Evolutionary conservation across 441 rosid genomes (phyloP).

Genomic region (Adansonia madagascariensis): DNA sequence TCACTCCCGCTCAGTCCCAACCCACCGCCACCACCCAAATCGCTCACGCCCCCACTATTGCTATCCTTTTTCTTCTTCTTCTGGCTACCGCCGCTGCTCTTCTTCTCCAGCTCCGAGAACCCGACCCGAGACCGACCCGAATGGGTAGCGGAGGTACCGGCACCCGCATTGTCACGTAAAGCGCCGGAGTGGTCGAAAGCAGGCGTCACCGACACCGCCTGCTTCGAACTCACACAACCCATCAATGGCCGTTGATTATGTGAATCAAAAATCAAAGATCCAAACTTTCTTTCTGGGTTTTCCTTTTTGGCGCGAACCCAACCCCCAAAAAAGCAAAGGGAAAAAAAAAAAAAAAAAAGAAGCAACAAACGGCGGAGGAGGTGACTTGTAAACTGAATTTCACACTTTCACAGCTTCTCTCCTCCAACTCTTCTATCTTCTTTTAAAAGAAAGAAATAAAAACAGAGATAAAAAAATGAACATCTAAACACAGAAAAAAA

Average conservation of each 20-base stretch:
- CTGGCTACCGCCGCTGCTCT: conserved; percentile 35
- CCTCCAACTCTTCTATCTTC: not conserved
- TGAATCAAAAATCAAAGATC: conserved; percentile 1
- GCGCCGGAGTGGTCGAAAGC: conserved; percentile 71
- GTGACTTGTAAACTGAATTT: conserved; percentile 1
- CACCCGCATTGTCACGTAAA: conserved; percentile 40
- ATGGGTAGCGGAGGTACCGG: conserved; percentile 31
- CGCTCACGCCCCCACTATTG: conserved; percentile 28
- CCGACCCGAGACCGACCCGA: conserved; percentile 35
- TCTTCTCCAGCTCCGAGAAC: conserved; percentile 38
- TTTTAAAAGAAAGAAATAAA: not conserved
- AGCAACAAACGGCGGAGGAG: conserved; percentile 11
- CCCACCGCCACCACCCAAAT: conserved; percentile 27
- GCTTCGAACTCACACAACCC: conserved; percentile 98
- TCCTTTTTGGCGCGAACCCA: conserved; percentile 17
- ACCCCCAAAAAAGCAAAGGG: not conserved
- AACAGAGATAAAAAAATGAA: not conserved
- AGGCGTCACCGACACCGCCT: conserved; percentile 85
- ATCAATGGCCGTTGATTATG: conserved; percentile 36
- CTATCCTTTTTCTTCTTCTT: conserved; percentile 27
- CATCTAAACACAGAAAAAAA: not conserved
- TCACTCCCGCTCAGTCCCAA: conserved; percentile 52
- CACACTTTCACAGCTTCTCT: not conserved
- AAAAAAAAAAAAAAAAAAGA: not conserved
- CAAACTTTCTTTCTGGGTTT: not conserved